Base-by-base conservation (phyloP, 176 grass and related monocot genomes). In the Saccharum officinarum region DNA sequence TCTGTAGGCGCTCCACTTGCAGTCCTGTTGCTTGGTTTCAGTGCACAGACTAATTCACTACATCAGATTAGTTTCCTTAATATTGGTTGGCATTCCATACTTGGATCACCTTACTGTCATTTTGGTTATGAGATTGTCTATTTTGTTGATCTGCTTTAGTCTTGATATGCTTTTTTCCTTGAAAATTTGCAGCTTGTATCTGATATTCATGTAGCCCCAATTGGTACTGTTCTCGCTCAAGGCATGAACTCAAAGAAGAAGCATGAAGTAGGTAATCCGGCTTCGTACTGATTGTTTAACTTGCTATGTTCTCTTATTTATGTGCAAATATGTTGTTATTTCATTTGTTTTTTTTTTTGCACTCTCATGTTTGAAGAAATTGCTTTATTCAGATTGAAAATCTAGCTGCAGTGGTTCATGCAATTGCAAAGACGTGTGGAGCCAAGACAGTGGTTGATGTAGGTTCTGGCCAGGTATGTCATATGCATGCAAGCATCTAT, bases 201-300 rank as follows among this genome's bases (percentile, higher is more conserved):
- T 40, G 81, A 91, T 83, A 77, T 94, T 14, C 88, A 86, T 61
- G 60, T 89, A 63, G 78, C 83, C 69, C 69, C 97, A 52, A 86
- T 99, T 73, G 85, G 94, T 54, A 90, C 90, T 73, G 94, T 99
- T 85, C 93, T 99, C 10, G 76, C 92, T 72, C 97, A 99, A 86
- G 97, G 94, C 88, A 99, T 96, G 97, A 96, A 92, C 88, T 81
- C 68, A 12, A 99, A 99, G 88, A 97, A 99, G 82, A 99, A 92
- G 81, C 90, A 94, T 13, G 97, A 97, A 92, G 94, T 99, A 92
- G 80, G 97, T 94, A 86, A 85, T 90, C 65, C 1, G 59, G 20
- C 68, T 82, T 77, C 25, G 42, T 80, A 22, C 68, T 79, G 31
- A 74, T 79, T 83, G 39, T 36, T 57, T 17, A 45, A 73, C 39